Conservation (phyloP, 495 filamentous ascomycete genomes). For the Lasiosphaeria miniovina region DNA sequence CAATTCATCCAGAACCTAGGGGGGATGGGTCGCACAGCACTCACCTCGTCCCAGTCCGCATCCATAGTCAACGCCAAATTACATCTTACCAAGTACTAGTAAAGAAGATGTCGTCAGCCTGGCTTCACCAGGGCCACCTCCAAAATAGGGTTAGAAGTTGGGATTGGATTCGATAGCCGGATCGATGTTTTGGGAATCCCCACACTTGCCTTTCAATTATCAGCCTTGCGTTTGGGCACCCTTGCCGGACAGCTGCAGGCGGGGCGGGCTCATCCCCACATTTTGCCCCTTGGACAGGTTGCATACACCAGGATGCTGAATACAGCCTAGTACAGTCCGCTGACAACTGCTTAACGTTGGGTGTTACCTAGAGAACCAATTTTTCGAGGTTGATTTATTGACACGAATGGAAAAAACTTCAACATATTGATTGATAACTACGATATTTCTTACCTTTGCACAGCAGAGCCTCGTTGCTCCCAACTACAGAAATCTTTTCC, state of each 20-base stretch:
- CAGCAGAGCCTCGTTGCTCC: too few relatives aligned
- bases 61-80: conserved; percentile 40
- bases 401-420: too few relatives aligned
- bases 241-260: neutral
- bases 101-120: neutral
- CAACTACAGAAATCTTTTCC: too few relatives aligned
- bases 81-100: conserved; percentile 21
- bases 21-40: conserved; percentile 11
- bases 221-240: conserved; percentile 1
- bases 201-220: neutral
- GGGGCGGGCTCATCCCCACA: neutral
- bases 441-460: too few relatives aligned
- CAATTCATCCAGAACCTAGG: neutral
- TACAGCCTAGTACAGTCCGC: too few relatives aligned
- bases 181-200: conserved; percentile 5
- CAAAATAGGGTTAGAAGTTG: neutral
- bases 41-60: conserved; percentile 63
- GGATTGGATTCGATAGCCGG: too few relatives aligned
- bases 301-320: too few relatives aligned
- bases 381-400: too few relatives aligned
- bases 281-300: too few relatives aligned
- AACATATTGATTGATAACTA: too few relatives aligned
- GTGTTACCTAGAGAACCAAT: too few relatives aligned
- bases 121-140: neutral
- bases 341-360: too few relatives aligned